Percentiles rank a stretch among this genome's conserved stretches.
phyloP scores from a whole-genome alignment of 83 land plant species.

The Thuja plicata region DNA sequence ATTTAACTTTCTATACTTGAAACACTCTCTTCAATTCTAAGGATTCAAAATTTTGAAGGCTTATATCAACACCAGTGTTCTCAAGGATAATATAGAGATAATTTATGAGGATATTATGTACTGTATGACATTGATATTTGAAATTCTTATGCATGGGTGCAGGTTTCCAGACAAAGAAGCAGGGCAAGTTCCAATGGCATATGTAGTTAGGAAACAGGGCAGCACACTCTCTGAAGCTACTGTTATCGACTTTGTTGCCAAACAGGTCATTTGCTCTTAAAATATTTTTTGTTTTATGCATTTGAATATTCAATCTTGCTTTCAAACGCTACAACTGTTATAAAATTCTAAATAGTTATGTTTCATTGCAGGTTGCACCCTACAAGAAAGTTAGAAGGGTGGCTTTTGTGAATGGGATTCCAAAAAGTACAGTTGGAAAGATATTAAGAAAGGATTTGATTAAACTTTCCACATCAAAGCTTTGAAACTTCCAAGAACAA shows the following conservation, averaged over 20 bases:
- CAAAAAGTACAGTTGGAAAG: constrained; percentile 91
- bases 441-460: constrained; percentile 78
- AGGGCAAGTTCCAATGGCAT: constrained; percentile 87
- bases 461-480: constrained; percentile 55
- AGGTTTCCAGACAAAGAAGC: constrained; percentile 82
- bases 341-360: not conserved
- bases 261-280: constrained; percentile 51
- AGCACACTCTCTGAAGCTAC: constrained; percentile 39
- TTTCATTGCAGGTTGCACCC: constrained; percentile 72
- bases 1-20: not conserved
- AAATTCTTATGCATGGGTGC: not conserved
- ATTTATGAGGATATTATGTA: not conserved
- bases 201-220: constrained; percentile 58
- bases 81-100: not conserved
- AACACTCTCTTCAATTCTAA: not conserved
- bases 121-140: too few species aligned
- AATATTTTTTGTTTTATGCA: not conserved
- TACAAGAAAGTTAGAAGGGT: constrained; percentile 81
- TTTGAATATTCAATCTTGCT: not conserved
- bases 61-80: not conserved
- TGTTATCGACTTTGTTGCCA: constrained; percentile 69
- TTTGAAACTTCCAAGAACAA: constrained; percentile 16
- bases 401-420: constrained; percentile 56
- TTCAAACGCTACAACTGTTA: not conserved
- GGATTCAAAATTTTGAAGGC: too few species aligned